Conservation (phyloP, 805 yeast genomes). For the Soucietia sequanensis region DNA sequence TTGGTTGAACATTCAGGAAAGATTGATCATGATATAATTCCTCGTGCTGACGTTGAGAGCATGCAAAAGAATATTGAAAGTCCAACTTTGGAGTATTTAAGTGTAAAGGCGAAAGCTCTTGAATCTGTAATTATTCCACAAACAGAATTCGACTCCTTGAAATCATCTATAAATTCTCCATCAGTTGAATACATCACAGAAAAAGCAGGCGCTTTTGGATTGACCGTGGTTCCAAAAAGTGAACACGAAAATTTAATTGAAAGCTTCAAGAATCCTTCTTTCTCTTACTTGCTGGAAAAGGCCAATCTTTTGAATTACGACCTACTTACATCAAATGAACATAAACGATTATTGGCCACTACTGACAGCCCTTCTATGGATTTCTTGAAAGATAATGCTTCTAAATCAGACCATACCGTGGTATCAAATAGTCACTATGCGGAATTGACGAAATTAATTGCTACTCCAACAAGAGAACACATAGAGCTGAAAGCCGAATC, state of each 20-base stretch:
- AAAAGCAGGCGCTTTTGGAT: slow-evolving; percentile 6
- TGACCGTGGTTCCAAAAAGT: slow-evolving; percentile 14
- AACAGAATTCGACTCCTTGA: slow-evolving; percentile 7
- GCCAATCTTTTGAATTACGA: slow-evolving; percentile 18
- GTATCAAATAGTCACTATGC: slow-evolving; percentile 12
- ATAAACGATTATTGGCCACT: slow-evolving; percentile 10
- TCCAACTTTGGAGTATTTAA: slow-evolving; percentile 3
- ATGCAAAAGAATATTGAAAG: not conserved
- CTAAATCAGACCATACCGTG: slow-evolving; percentile 12
- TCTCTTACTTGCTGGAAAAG: slow-evolving; percentile 19
- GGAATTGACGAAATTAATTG: slow-evolving; percentile 10
- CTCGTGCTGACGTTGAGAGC: slow-evolving; percentile 5
- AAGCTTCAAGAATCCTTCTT: slow-evolving; percentile 18
- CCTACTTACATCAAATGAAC: slow-evolving; percentile 9
- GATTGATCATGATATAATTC: slow-evolving; percentile 6
- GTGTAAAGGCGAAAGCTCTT: slow-evolving; percentile 12
- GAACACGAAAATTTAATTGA: slow-evolving; percentile 16
- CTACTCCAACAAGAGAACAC: slow-evolving; percentile 24
- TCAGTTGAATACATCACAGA: slow-evolving; percentile 6
- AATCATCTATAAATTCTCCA: slow-evolving; percentile 6
- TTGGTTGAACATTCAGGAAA: slow-evolving; percentile 14
- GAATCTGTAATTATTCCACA: slow-evolving; percentile 7
- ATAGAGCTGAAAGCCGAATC: slow-evolving; percentile 18
- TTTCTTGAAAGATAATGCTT: slow-evolving; percentile 32
- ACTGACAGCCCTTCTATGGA: slow-evolving; percentile 24